Conservation (phyloP, 2,329 filamentous ascomycete species). For the Fusarium protoensiforme region DNA sequence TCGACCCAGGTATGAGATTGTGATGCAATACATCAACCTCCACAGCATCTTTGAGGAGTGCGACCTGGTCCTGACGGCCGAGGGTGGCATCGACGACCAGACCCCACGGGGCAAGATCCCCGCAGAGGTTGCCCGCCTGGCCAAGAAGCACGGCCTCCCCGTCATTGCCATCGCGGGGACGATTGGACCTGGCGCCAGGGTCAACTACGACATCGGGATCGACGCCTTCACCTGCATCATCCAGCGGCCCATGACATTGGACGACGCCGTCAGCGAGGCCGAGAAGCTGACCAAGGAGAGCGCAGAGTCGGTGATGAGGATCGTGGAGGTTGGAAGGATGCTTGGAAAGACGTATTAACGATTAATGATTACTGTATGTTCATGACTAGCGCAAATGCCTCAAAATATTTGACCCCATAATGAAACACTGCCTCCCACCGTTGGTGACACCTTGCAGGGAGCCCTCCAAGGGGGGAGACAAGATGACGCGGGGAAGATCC, state of each 20-base stretch:
- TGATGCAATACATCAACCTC: slow-evolving; percentile 62
- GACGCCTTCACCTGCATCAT: slow-evolving; percentile 49
- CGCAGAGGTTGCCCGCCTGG: slow-evolving; percentile 61
- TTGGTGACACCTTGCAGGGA: neutral
- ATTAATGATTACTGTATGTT: slow-evolving; percentile 3
- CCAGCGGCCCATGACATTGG: slow-evolving; percentile 46
- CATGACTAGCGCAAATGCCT: slow-evolving; percentile 9
- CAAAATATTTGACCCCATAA: neutral
- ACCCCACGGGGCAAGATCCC: slow-evolving; percentile 64
- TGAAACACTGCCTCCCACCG: neutral
- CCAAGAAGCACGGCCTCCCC: slow-evolving; percentile 56
- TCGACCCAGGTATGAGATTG: slow-evolving; percentile 59
- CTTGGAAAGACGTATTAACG: slow-evolving; percentile 27
- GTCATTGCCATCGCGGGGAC: slow-evolving; percentile 55
- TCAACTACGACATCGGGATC: slow-evolving; percentile 49
- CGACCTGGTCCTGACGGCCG: slow-evolving; percentile 63
- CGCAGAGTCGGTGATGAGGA: slow-evolving; percentile 49
- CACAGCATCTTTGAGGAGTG: slow-evolving; percentile 58
- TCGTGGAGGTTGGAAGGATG: slow-evolving; percentile 46
- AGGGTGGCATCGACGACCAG: slow-evolving; percentile 63
- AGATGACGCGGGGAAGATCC: slow-evolving; percentile 4
- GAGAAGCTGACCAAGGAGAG: slow-evolving; percentile 47
- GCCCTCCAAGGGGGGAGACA: neutral
- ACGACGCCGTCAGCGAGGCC: slow-evolving; percentile 45
- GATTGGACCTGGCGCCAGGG: slow-evolving; percentile 47